phyloP scores from a whole-genome alignment of 2,329 filamentous ascomycete species.

The Aspergillus udagawae region DNA sequence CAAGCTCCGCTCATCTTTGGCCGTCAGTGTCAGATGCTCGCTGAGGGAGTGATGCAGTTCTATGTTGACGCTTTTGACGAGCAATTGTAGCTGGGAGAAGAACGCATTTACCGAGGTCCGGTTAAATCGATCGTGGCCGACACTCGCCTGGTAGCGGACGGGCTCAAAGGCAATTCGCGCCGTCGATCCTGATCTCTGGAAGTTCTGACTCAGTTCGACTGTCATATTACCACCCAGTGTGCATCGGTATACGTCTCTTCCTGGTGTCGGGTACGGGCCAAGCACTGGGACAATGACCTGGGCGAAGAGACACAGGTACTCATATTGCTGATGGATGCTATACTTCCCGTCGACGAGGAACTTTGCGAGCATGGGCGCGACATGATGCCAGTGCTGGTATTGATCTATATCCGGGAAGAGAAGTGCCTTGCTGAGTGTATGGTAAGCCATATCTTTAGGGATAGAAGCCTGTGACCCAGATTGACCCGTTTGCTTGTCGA shows the following conservation, averaged over 20 bases:
- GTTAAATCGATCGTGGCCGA: background rate
- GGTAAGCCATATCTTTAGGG: background rate
- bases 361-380: slow-evolving; percentile 6
- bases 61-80: background rate
- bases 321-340: slow-evolving; percentile 8
- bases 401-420: slow-evolving; percentile 8
- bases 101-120: background rate
- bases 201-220: background rate
- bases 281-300: slow-evolving; percentile 7
- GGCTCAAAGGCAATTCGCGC: background rate
- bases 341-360: slow-evolving; percentile 7
- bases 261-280: background rate
- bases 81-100: background rate
- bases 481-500: background rate
- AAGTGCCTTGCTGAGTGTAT: background rate
- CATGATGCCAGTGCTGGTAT: slow-evolving; percentile 8
- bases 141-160: background rate
- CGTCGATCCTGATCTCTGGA: background rate
- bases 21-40: background rate
- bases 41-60: background rate
- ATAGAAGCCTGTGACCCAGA: background rate
- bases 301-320: slow-evolving; percentile 7
- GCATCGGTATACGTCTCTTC: background rate
- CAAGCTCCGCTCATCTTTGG: background rate
- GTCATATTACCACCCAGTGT: background rate